A percentile compares a stretch with the other conserved stretches of the same genome.
Conservation (phyloP, 495 filamentous ascomycete genomes). For the Cryomyces minteri region DNA sequence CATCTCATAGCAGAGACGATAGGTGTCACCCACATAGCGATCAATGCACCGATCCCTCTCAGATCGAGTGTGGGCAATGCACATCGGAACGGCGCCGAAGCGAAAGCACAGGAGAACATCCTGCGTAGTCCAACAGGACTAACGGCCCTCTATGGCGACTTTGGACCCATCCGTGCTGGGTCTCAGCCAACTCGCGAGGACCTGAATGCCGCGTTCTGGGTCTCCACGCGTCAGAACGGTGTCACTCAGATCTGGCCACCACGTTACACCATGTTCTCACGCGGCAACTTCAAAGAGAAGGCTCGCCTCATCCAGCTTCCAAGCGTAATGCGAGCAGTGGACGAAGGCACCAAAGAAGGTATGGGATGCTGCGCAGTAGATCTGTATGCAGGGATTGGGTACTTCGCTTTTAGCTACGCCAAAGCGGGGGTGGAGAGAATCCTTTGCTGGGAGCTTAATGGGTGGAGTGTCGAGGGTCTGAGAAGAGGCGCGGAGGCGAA, state of each 20-base stretch:
- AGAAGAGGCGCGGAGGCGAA: slow-evolving; percentile 50
- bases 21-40: slow-evolving; percentile 47
- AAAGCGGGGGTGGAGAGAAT: slow-evolving; percentile 49
- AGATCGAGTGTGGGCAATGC: slow-evolving; percentile 2
- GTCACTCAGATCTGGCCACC: slow-evolving; percentile 80
- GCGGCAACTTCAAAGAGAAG: slow-evolving; percentile 83
- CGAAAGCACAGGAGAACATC: slow-evolving; percentile 32
- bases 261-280: slow-evolving; percentile 75
- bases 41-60: slow-evolving; percentile 53
- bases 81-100: slow-evolving; percentile 1
- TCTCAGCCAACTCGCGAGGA: slow-evolving; percentile 23
- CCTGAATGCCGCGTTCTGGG: slow-evolving; percentile 53
- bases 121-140: slow-evolving; percentile 48
- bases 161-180: slow-evolving; percentile 29
- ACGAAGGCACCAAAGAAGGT: slow-evolving; percentile 5
- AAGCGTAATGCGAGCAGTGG: slow-evolving; percentile 10
- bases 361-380: slow-evolving; percentile 44
- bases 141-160: slow-evolving; percentile 44
- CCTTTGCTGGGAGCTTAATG: slow-evolving; percentile 76
- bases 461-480: slow-evolving; percentile 73
- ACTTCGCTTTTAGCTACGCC: slow-evolving; percentile 71
- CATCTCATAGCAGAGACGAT: slow-evolving; percentile 27
- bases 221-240: slow-evolving; percentile 52
- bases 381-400: slow-evolving; percentile 82
- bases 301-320: slow-evolving; percentile 44